These are phyloP conservation scores for Hortiboletus campestris DNA, from an alignment of 768 basidiomycete genomes.

Conservation along the genomic window DNA sequence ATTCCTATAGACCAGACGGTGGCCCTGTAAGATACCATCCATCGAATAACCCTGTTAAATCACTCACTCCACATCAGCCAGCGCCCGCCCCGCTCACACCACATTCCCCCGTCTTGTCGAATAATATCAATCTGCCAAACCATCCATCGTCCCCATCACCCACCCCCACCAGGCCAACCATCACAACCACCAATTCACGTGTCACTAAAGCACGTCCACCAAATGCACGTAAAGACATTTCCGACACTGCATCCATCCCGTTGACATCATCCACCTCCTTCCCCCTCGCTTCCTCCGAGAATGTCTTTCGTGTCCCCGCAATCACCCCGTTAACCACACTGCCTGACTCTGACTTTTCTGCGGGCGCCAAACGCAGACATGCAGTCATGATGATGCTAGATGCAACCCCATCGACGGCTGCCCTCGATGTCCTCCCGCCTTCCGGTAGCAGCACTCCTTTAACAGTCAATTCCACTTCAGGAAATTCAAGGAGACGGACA, in stretches of 20 bases:
- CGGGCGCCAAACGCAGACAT: conserved; percentile 72
- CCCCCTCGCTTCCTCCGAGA: conserved; percentile 30
- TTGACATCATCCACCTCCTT: conserved; percentile 16
- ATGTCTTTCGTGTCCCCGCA: conserved; percentile 26
- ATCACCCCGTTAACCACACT: conserved; percentile 32
- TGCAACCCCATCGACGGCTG: conserved; percentile 40
- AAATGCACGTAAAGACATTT: conserved; percentile 28
- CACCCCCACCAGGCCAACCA: conserved; percentile 17
- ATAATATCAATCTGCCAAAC: conserved; percentile 11
- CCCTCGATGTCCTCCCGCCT: conserved; percentile 38
- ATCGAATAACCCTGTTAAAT: not conserved
- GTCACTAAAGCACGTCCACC: conserved; percentile 30
- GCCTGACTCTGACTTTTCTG: conserved; percentile 36
- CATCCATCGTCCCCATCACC: conserved; percentile 30
- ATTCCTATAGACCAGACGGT: conserved; percentile 19
- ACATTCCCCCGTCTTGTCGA: conserved; percentile 29
- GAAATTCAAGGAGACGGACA: conserved; percentile 51
- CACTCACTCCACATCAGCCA: conserved; percentile 18
- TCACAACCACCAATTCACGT: conserved; percentile 18
- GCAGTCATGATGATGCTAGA: conserved; percentile 80
- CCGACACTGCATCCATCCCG: conserved; percentile 17
- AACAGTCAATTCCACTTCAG: conserved; percentile 22
- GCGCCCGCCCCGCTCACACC: conserved; percentile 30
- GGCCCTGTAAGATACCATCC: conserved; percentile 31
- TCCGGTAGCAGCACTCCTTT: conserved; percentile 32